Percentiles rank a stretch among this genome's conserved stretches.
These are phyloP conservation scores for Barnettozyma wickerhamii DNA, from an alignment of 805 yeast species.

Conservation along the genomic window DNA sequence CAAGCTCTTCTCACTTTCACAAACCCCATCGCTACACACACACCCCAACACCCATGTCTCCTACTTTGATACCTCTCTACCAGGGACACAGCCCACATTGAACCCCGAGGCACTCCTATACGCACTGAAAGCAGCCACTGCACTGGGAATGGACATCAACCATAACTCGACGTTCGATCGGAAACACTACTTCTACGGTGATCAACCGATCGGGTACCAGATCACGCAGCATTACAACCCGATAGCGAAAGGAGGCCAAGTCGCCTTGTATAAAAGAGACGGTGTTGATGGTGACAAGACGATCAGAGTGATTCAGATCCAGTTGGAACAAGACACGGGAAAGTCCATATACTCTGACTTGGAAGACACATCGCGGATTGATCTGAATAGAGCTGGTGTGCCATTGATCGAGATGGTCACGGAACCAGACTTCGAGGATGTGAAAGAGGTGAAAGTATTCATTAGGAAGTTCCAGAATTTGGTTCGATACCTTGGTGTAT, in stretches of 20 bases:
- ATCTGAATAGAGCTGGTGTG: conserved; percentile 77
- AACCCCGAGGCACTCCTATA: conserved; percentile 69
- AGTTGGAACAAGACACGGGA: conserved; percentile 94
- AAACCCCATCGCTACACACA: conserved; percentile 41
- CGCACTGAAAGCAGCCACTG: conserved; percentile 70
- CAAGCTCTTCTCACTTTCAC: conserved; percentile 73
- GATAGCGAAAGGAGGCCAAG: conserved; percentile 61
- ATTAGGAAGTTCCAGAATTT: conserved; percentile 75
- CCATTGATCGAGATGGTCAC: conserved; percentile 92
- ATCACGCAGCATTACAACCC: conserved; percentile 88
- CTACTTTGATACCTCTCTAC: conserved; percentile 79
- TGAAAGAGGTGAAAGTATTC: conserved; percentile 70
- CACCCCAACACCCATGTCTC: conserved; percentile 69
- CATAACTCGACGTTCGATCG: conserved; percentile 71
- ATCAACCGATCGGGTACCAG: conserved; percentile 95
- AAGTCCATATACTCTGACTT: conserved; percentile 50
- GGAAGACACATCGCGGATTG: conserved; percentile 44
- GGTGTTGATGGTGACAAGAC: conserved; percentile 39
- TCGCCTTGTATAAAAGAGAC: conserved; percentile 52
- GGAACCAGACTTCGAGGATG: conserved; percentile 70
- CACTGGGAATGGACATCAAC: conserved; percentile 58
- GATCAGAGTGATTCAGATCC: conserved; percentile 74
- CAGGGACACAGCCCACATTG: conserved; percentile 86
- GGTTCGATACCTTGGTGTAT: conserved; percentile 63
- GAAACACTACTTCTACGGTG: conserved; percentile 94